Evolutionary conservation across 169 alveolate genomes (phyloP).

Genomic region (Plasmodium vivax): DNA sequence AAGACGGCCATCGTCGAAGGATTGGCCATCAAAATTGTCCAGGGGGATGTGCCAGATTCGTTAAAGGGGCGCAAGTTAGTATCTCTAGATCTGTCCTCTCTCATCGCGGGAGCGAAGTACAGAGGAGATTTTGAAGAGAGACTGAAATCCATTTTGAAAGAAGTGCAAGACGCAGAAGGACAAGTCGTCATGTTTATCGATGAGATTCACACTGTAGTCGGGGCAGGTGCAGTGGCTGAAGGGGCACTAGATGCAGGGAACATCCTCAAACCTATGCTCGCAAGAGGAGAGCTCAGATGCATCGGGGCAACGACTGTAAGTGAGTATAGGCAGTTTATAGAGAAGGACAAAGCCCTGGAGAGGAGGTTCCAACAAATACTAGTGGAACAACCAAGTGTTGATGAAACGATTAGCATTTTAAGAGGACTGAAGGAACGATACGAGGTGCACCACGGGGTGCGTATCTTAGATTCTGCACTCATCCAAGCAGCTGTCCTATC

Average conservation of each 20-base stretch:
- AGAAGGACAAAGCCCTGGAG: constrained; percentile 92
- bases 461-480: constrained; percentile 90
- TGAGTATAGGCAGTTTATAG: constrained; percentile 90
- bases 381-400: constrained; percentile 89
- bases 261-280: constrained; percentile 90
- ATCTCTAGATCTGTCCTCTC: constrained; percentile 87
- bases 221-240: constrained; percentile 94
- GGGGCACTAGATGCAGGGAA: constrained; percentile 92
- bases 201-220: constrained; percentile 91
- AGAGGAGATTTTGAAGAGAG: constrained; percentile 94
- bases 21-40: constrained; percentile 88
- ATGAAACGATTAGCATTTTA: constrained; percentile 87
- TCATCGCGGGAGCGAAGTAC: constrained; percentile 90
- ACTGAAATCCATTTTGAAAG: constrained; percentile 88
- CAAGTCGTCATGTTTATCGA: constrained; percentile 91
- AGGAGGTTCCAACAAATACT: constrained; percentile 91
- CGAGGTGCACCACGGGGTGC: constrained; percentile 92
- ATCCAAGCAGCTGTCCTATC: constrained; percentile 90
- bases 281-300: constrained; percentile 91
- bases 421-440: constrained; percentile 90
- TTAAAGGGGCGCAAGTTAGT: constrained; percentile 86
- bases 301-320: constrained; percentile 92
- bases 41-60: constrained; percentile 92
- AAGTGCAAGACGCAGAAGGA: constrained; percentile 91
- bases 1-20: constrained; percentile 94